Evolutionary conservation across 257 asterid genomes (phyloP).

Genomic region (Forsythia suspensa): DNA sequence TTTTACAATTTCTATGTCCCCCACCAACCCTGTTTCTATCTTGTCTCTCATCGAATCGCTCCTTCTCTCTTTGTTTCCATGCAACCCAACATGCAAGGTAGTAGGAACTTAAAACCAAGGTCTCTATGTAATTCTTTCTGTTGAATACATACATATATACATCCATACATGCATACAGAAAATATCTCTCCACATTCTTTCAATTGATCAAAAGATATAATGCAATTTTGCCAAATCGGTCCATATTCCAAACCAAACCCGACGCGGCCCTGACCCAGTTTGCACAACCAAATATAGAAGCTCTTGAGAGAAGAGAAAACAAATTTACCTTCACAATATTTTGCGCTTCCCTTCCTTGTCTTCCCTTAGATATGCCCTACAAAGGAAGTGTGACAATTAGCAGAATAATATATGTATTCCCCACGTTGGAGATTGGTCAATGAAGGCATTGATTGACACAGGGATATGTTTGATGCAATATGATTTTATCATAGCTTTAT

Average conservation of each 20-base stretch:
- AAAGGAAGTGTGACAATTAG: slow-evolving; percentile 20
- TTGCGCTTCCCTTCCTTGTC: slow-evolving; percentile 95
- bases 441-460: neutral
- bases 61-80: neutral
- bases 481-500: neutral
- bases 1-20: neutral
- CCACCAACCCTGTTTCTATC: neutral
- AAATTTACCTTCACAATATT: slow-evolving; percentile 66
- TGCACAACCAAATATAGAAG: neutral
- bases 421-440: neutral
- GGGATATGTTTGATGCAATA: neutral
- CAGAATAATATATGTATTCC: neutral
- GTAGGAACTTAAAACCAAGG: too few relatives aligned
- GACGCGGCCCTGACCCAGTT: neutral
- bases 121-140: too few relatives aligned
- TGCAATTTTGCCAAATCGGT: neutral
- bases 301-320: slow-evolving; percentile 1
- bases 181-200: neutral
- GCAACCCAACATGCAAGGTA: neutral
- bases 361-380: slow-evolving; percentile 85
- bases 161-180: neutral
- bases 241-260: neutral
- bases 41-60: neutral
- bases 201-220: neutral
- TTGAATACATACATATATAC: too few relatives aligned